A percentile compares a stretch with the other conserved stretches of the same genome.
These are phyloP conservation scores for Euphorbia lathyris DNA, from an alignment of 345 rosid genomes.

Conservation along the genomic window DNA sequence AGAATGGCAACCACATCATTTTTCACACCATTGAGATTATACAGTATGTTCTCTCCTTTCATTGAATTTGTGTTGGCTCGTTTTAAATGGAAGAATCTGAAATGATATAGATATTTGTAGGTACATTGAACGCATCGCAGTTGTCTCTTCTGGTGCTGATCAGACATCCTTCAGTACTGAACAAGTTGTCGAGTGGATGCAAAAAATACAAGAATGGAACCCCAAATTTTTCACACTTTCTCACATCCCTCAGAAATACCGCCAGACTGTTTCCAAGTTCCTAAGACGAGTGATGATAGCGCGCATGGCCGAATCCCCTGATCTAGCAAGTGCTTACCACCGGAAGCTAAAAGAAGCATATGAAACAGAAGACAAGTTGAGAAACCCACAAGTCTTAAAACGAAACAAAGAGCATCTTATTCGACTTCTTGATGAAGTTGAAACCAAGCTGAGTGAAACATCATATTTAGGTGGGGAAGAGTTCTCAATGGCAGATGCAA, in stretches of 20 bases:
- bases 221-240: constrained; percentile 67
- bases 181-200: constrained; percentile 62
- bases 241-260: constrained; percentile 52
- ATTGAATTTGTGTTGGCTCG: no score
- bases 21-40: constrained; percentile 74
- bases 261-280: constrained; percentile 53
- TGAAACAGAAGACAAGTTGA: constrained; percentile 66
- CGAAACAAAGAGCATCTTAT: constrained; percentile 60
- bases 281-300: constrained; percentile 52
- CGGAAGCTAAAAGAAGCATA: constrained; percentile 65
- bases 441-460: constrained; percentile 47
- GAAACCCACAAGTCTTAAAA: constrained; percentile 38
- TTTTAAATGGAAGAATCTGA: constrained; percentile 17
- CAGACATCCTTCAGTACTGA: constrained; percentile 31
- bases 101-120: constrained; percentile 30
- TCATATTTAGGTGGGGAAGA: constrained; percentile 62
- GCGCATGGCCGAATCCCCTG: constrained; percentile 50
- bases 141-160: constrained; percentile 48
- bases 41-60: constrained; percentile 45
- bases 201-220: constrained; percentile 68
- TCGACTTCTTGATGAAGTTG: constrained; percentile 65
- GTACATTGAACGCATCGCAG: constrained; percentile 71
- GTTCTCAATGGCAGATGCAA: constrained; percentile 82
- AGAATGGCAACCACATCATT: constrained; percentile 69
- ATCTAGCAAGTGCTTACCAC: constrained; percentile 85